Percentiles rank a stretch among this genome's conserved stretches.
These are phyloP conservation scores for Clonostachys sp. DNA, from an alignment of 2,329 filamentous ascomycete genomes.

Conservation along the genomic window DNA sequence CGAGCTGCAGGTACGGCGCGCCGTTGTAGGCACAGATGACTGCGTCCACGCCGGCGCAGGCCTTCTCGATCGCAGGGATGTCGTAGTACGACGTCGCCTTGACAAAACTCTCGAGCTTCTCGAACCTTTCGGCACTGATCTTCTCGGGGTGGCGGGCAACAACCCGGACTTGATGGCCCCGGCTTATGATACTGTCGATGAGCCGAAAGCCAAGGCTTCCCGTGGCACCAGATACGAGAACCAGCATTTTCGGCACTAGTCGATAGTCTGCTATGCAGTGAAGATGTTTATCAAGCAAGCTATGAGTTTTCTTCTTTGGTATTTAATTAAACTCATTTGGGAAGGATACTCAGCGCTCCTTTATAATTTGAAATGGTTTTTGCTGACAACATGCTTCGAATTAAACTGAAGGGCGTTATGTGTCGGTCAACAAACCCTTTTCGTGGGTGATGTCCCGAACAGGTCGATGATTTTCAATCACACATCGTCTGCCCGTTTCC, in stretches of 20 bases:
- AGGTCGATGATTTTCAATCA: too few relatives aligned
- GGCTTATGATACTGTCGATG: conserved; percentile 11
- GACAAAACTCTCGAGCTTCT: conserved; percentile 18
- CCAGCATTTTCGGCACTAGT: conserved; percentile 16
- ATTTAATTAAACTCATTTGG: too few relatives aligned
- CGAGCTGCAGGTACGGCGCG: conserved; percentile 13
- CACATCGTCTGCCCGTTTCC: too few relatives aligned
- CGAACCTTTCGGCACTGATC: conserved; percentile 7
- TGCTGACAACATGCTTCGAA: too few relatives aligned
- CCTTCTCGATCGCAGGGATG: conserved; percentile 19
- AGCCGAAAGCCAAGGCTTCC: conserved; percentile 24
- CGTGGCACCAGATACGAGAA: conserved; percentile 27
- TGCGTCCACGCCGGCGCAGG: conserved; percentile 23
- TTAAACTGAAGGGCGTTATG: too few relatives aligned
- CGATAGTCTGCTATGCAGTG: too few relatives aligned
- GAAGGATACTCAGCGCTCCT: too few relatives aligned
- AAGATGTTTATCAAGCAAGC: too few relatives aligned
- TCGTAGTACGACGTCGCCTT: conserved; percentile 17
- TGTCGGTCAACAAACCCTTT: too few relatives aligned
- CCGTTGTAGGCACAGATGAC: conserved; percentile 23
- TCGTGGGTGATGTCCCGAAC: too few relatives aligned
- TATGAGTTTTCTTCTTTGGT: too few relatives aligned
- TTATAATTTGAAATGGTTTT: too few relatives aligned
- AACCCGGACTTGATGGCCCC: conserved; percentile 24
- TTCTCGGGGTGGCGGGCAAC: conserved; percentile 21